Percentiles rank a stretch among this genome's conserved stretches.
Conservation (phyloP, 345 rosid genomes). For the Angophora floribunda region DNA sequence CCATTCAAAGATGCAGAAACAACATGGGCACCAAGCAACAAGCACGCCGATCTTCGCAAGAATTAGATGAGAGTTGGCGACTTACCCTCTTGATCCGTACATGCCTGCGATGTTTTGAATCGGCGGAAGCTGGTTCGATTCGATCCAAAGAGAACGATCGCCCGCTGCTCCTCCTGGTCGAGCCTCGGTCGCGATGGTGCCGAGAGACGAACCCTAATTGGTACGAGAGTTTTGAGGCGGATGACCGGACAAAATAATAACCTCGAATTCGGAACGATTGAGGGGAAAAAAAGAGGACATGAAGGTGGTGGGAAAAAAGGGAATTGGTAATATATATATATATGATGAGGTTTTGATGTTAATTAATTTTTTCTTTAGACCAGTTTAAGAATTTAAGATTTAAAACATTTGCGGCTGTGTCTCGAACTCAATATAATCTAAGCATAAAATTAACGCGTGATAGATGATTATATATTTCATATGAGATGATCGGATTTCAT, state of each 20-base stretch:
- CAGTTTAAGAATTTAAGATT: background rate
- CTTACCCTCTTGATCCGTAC: slow-evolving; percentile 55
- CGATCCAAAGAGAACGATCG: background rate
- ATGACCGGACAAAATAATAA: background rate
- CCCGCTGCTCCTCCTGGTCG: background rate
- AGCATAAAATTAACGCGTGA: background rate
- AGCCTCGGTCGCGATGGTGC: background rate
- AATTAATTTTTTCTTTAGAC: background rate
- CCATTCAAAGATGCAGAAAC: background rate
- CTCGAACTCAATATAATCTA: background rate
- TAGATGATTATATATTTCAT: rapidly evolving
- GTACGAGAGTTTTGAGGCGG: background rate
- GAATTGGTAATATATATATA: background rate
- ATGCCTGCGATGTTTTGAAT: background rate
- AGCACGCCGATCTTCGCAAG: background rate
- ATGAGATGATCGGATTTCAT: rapidly evolving
- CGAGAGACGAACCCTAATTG: background rate
- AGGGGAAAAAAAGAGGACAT: background rate
- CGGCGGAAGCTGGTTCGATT: background rate
- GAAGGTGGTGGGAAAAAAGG: background rate
- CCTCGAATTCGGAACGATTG: background rate
- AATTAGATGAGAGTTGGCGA: background rate
- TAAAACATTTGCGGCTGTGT: rapidly evolving
- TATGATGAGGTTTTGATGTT: background rate
- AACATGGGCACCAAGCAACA: background rate